Percentiles rank a stretch among this genome's conserved stretches.
Conservation (phyloP, 2,329 filamentous ascomycete species). For the Knoxdaviesia capensis region DNA sequence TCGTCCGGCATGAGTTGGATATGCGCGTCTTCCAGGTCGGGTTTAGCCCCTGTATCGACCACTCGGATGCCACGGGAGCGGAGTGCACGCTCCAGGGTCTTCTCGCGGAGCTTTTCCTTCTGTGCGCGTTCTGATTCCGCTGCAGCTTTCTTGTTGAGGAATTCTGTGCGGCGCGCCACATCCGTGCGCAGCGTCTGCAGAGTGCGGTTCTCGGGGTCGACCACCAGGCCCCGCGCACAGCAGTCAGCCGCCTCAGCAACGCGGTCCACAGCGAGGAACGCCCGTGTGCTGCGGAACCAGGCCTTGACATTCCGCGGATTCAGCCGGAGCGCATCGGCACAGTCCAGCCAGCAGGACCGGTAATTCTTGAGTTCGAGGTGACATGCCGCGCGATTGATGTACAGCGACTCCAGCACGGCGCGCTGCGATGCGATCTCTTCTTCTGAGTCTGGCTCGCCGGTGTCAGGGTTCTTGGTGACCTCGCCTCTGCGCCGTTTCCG, state of each 20-base stretch:
- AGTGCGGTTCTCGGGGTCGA: slow-evolving; percentile 52
- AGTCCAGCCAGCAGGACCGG: slow-evolving; percentile 69
- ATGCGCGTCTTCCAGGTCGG: slow-evolving; percentile 71
- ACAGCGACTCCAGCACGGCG: slow-evolving; percentile 51
- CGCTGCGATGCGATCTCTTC: slow-evolving; percentile 41
- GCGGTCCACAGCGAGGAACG: slow-evolving; percentile 61
- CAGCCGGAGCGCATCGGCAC: slow-evolving; percentile 55
- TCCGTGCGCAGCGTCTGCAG: slow-evolving; percentile 42
- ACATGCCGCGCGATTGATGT: slow-evolving; percentile 77
- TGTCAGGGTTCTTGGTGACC: slow-evolving; percentile 11
- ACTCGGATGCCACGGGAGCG: slow-evolving; percentile 49
- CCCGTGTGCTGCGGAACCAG: slow-evolving; percentile 65
- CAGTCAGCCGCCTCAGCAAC: slow-evolving; percentile 64
- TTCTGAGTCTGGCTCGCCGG: slow-evolving; percentile 16
- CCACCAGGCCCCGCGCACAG: slow-evolving; percentile 47
- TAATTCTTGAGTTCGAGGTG: slow-evolving; percentile 81
- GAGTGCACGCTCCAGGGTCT: slow-evolving; percentile 45
- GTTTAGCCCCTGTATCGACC: slow-evolving; percentile 47
- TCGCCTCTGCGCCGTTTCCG: slow-evolving; percentile 24
- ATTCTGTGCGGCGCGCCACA: slow-evolving; percentile 36
- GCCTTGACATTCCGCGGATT: slow-evolving; percentile 76
- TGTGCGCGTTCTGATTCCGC: slow-evolving; percentile 34
- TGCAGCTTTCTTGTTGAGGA: slow-evolving; percentile 31
- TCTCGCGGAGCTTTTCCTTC: slow-evolving; percentile 31
- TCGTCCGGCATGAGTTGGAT: slow-evolving; percentile 53